phyloP scores from a whole-genome alignment of 441 rosid species.

The Gossypium laxum region DNA sequence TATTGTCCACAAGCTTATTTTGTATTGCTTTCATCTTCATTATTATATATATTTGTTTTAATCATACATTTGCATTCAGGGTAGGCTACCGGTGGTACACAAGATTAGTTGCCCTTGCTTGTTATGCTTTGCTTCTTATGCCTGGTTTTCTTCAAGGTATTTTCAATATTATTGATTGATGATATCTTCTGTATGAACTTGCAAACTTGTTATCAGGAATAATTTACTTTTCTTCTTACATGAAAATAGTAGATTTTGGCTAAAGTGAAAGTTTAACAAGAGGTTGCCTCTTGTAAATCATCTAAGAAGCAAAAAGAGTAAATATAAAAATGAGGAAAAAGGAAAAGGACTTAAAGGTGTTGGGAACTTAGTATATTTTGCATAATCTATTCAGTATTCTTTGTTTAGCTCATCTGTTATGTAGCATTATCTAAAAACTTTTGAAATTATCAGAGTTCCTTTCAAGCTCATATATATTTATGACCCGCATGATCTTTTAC shows the following conservation, averaged over 20 bases:
- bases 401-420: background rate
- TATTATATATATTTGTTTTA: slow-evolving; percentile 14
- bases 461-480: background rate
- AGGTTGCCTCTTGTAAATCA: background rate
- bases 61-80: slow-evolving; percentile 50
- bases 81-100: slow-evolving; percentile 77
- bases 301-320: background rate
- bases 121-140: slow-evolving; percentile 58
- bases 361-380: background rate
- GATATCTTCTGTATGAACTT: background rate
- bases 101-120: slow-evolving; percentile 40
- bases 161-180: background rate
- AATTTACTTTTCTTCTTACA: background rate
- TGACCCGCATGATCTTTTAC: background rate
- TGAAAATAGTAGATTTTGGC: background rate
- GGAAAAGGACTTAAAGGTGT: background rate
- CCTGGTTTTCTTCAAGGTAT: slow-evolving; percentile 95
- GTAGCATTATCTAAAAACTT: background rate
- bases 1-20: slow-evolving; percentile 12
- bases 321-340: background rate
- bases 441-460: too few relatives aligned
- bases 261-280: background rate
- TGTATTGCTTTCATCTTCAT: background rate
- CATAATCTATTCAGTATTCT: background rate
- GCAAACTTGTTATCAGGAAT: background rate